Conservation (phyloP, 257 asterid species). For the Salvia splendens region DNA sequence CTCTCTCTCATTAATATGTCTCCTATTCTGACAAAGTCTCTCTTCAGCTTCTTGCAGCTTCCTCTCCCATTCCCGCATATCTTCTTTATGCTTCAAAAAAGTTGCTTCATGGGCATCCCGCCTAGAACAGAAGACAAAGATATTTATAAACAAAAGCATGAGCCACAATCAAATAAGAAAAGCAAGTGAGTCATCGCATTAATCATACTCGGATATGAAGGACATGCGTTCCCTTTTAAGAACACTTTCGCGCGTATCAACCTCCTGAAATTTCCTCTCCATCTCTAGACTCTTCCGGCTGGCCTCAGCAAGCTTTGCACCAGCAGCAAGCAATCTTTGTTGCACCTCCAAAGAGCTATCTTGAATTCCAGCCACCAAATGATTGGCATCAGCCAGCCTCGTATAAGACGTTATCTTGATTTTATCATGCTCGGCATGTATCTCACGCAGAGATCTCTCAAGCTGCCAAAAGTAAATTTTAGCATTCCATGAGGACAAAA, state of each 20-base stretch:
- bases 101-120: slow-evolving; percentile 71
- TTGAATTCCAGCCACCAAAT: slow-evolving; percentile 58
- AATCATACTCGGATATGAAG: slow-evolving; percentile 71
- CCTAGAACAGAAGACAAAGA: slow-evolving; percentile 39
- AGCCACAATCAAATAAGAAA: background rate
- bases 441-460: slow-evolving; percentile 64
- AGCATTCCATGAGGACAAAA: slow-evolving; percentile 23
- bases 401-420: slow-evolving; percentile 55
- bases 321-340: slow-evolving; percentile 70
- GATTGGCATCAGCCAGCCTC: slow-evolving; percentile 69
- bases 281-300: slow-evolving; percentile 67
- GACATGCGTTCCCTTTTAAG: slow-evolving; percentile 72
- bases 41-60: slow-evolving; percentile 89
- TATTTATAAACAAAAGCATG: background rate
- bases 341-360: slow-evolving; percentile 68
- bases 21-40: slow-evolving; percentile 65
- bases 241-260: slow-evolving; percentile 74
- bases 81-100: slow-evolving; percentile 64
- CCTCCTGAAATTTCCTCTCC: slow-evolving; percentile 78
- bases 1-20: slow-evolving; percentile 73
- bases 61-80: slow-evolving; percentile 69
- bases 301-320: slow-evolving; percentile 85
- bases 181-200: background rate
- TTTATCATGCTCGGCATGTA: slow-evolving; percentile 51
- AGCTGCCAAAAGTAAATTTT: slow-evolving; percentile 50